A percentile compares a stretch with the other conserved stretches of the same genome.
Evolutionary conservation across 495 filamentous ascomycete genomes (phyloP).

Genomic region (Xylaria cubensis): DNA sequence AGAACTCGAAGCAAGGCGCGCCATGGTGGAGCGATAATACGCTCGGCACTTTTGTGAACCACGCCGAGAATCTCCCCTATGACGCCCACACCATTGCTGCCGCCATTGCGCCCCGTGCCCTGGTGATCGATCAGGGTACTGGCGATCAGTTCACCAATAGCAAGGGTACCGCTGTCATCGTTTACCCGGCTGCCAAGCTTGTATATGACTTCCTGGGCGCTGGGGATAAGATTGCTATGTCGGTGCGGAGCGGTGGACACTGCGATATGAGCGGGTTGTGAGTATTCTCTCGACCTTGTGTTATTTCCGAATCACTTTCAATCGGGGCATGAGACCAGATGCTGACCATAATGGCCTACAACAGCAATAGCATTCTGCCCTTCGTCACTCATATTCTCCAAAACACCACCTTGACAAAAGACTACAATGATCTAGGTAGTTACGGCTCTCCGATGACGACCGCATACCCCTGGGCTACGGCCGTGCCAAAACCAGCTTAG

Average conservation of each 20-base stretch:
- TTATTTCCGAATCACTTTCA: not conserved
- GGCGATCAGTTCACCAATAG: conserved; percentile 58
- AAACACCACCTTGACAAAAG: conserved; percentile 53
- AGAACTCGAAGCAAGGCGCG: conserved; percentile 61
- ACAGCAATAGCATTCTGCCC: conserved; percentile 54
- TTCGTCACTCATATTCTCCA: conserved; percentile 59
- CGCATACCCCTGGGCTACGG: conserved; percentile 56
- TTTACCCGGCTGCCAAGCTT: conserved; percentile 58
- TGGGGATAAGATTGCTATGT: conserved; percentile 56
- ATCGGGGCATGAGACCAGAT: not conserved
- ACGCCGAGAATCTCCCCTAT: conserved; percentile 56
- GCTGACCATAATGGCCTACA: conserved; percentile 25
- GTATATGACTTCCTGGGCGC: conserved; percentile 61
- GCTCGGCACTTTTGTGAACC: conserved; percentile 57
- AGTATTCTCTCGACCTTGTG: conserved; percentile 29
- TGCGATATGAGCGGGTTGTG: conserved; percentile 59
- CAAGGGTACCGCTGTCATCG: conserved; percentile 56
- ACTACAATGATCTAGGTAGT: conserved; percentile 52
- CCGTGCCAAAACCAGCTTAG: conserved; percentile 42
- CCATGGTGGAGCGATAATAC: conserved; percentile 59
- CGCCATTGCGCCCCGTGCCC: conserved; percentile 58
- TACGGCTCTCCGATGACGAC: conserved; percentile 56
- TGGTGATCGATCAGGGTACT: conserved; percentile 58
- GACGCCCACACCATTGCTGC: conserved; percentile 62
- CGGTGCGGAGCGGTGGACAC: conserved; percentile 55